phyloP scores from a whole-genome alignment of 2,329 filamentous ascomycete species.

The Penicillium sp. region DNA sequence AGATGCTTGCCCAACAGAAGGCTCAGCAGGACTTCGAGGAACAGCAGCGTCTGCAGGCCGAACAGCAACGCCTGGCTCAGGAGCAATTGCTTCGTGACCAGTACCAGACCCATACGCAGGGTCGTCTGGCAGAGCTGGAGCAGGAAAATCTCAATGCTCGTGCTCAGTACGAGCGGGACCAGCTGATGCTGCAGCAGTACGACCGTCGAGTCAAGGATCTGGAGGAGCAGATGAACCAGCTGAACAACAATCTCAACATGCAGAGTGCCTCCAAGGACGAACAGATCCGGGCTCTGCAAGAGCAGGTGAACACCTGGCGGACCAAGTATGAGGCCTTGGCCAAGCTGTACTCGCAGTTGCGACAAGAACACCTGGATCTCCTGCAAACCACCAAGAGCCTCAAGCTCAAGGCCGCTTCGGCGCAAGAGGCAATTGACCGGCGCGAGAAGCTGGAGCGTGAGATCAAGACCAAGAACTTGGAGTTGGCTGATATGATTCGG shows the following conservation, averaged over 20 bases:
- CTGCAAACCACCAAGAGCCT: slow-evolving; percentile 95
- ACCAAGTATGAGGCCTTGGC: slow-evolving; percentile 95
- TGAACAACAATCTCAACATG: slow-evolving; percentile 79
- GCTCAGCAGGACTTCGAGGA: slow-evolving; percentile 96
- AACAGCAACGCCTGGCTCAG: slow-evolving; percentile 87
- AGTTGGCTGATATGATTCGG: slow-evolving; percentile 96
- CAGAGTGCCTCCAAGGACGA: slow-evolving; percentile 90
- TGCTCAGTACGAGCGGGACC: slow-evolving; percentile 94
- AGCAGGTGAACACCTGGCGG: slow-evolving; percentile 97
- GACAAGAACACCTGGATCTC: slow-evolving; percentile 90
- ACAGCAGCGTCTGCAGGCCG: slow-evolving; percentile 80
- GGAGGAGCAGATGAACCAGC: slow-evolving; percentile 78
- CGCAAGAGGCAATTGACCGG: slow-evolving; percentile 92
- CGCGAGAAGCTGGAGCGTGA: slow-evolving; percentile 95
- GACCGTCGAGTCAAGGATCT: slow-evolving; percentile 91
- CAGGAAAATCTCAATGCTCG: slow-evolving; percentile 91
- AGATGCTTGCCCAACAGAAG: slow-evolving; percentile 78
- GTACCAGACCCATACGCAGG: slow-evolving; percentile 89
- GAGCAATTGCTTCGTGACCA: slow-evolving; percentile 87
- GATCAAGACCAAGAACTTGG: slow-evolving; percentile 99
- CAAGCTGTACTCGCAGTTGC: slow-evolving; percentile 94
- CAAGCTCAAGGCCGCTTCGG: slow-evolving; percentile 93
- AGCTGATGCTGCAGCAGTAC: slow-evolving; percentile 95
- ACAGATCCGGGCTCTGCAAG: slow-evolving; percentile 86
- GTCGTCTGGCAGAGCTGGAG: slow-evolving; percentile 91